Evolutionary conservation across 2,329 filamentous ascomycete genomes (phyloP).

Genomic region (Paracoccidioides brasiliensis): DNA sequence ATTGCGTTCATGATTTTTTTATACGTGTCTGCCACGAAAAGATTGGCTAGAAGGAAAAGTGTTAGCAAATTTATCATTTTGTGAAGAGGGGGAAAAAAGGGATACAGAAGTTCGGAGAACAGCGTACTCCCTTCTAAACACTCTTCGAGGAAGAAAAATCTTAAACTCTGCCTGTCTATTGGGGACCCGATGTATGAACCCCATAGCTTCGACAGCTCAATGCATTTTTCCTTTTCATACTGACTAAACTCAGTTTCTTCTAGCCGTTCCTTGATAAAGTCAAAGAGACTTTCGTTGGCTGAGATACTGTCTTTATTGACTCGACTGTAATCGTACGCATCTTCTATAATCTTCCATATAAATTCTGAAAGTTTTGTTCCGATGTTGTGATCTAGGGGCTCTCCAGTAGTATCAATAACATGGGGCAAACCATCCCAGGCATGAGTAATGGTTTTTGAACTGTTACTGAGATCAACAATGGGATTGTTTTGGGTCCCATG

Average conservation of each 20-base stretch:
- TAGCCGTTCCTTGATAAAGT: slow-evolving; percentile 43
- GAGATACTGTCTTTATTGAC: slow-evolving; percentile 39
- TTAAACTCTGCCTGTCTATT: slow-evolving; percentile 47
- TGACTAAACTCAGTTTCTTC: slow-evolving; percentile 26
- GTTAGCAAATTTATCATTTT: slow-evolving; percentile 3
- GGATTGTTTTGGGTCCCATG: slow-evolving; percentile 49
- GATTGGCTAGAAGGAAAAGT: slow-evolving; percentile 37
- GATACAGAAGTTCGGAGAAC: background rate
- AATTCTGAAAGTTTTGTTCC: slow-evolving; percentile 27
- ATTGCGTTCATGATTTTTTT: slow-evolving; percentile 43
- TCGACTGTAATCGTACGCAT: slow-evolving; percentile 48
- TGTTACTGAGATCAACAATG: slow-evolving; percentile 42
- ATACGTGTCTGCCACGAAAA: slow-evolving; percentile 51
- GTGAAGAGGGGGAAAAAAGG: background rate
- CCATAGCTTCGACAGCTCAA: slow-evolving; percentile 48
- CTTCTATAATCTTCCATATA: slow-evolving; percentile 46
- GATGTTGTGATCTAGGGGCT: slow-evolving; percentile 23
- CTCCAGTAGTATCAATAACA: slow-evolving; percentile 37
- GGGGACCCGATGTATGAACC: slow-evolving; percentile 51
- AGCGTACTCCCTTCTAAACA: slow-evolving; percentile 46
- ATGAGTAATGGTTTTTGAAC: slow-evolving; percentile 38
- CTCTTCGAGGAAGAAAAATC: slow-evolving; percentile 53
- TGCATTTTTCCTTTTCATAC: slow-evolving; percentile 35
- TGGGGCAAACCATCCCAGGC: slow-evolving; percentile 40
- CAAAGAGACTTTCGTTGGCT: slow-evolving; percentile 39